These are phyloP conservation scores for Pyrus bretschneideri DNA, from an alignment of 306 rosid genomes.

Conservation along the genomic window DNA sequence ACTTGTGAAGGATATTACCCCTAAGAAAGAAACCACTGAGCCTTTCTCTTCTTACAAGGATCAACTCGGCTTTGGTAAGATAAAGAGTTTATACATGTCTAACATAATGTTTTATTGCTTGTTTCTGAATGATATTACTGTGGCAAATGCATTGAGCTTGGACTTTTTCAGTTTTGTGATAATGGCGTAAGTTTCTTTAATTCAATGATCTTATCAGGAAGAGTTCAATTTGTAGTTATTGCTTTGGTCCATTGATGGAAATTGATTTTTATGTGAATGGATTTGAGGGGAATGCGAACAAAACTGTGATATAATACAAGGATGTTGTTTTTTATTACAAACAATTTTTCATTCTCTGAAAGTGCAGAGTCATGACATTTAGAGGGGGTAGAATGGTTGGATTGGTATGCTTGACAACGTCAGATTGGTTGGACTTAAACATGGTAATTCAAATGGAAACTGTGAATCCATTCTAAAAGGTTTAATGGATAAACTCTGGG, in stretches of 20 bases:
- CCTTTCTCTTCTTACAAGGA: constrained; percentile 94
- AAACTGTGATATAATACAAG: background rate
- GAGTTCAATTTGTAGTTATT: background rate
- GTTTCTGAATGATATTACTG: background rate
- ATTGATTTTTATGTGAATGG: background rate
- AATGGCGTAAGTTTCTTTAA: background rate
- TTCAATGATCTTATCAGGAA: too few species aligned
- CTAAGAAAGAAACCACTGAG: constrained; percentile 37
- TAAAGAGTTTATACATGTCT: background rate
- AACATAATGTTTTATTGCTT: background rate
- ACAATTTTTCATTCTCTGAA: background rate
- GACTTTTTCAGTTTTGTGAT: background rate
- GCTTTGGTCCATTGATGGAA: background rate
- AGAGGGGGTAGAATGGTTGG: background rate
- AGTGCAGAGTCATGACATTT: background rate
- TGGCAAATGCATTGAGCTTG: background rate
- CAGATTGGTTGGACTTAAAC: background rate
- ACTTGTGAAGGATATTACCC: constrained; percentile 75
- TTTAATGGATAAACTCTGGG: background rate
- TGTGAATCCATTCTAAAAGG: background rate
- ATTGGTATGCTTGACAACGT: background rate
- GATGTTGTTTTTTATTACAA: background rate
- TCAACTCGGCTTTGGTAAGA: constrained; percentile 70
- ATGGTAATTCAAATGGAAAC: background rate
- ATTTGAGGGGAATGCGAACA: background rate